Conservation (phyloP, 306 rosid genomes). For the Vigna hirtella region DNA sequence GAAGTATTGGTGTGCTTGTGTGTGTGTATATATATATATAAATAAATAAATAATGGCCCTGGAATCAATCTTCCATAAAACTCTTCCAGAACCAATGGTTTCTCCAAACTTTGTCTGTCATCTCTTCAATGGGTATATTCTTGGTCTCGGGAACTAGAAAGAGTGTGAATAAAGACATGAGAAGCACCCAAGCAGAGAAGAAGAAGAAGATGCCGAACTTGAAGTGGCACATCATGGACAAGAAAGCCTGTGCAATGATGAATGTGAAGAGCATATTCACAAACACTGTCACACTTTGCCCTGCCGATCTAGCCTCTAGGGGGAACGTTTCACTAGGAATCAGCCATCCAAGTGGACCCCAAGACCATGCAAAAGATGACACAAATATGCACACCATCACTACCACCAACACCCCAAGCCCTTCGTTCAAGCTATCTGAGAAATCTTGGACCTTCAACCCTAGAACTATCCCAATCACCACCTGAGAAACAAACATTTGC, state of each 20-base stretch:
- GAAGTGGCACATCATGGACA: slow-evolving; percentile 63
- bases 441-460: slow-evolving; percentile 57
- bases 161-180: slow-evolving; percentile 47
- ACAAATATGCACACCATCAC: slow-evolving; percentile 68
- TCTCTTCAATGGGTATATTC: slow-evolving; percentile 66
- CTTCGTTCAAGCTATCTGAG: slow-evolving; percentile 37
- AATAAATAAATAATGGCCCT: background rate
- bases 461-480: slow-evolving; percentile 54
- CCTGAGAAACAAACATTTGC: slow-evolving; percentile 73
- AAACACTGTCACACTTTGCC: slow-evolving; percentile 66
- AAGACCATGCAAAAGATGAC: slow-evolving; percentile 76
- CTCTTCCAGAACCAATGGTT: slow-evolving; percentile 70
- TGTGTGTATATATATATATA: too few relatives aligned
- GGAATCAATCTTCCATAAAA: slow-evolving; percentile 36
- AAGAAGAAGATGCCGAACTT: slow-evolving; percentile 67
- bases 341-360: slow-evolving; percentile 84
- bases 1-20: too few relatives aligned
- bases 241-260: slow-evolving; percentile 64
- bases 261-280: slow-evolving; percentile 71
- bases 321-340: slow-evolving; percentile 74
- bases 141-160: slow-evolving; percentile 67
- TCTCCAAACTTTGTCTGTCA: slow-evolving; percentile 60
- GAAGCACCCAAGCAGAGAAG: slow-evolving; percentile 60
- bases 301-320: slow-evolving; percentile 67
- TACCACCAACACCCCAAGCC: slow-evolving; percentile 58